Base-by-base conservation (phyloP, 352 stramenopile species). In the Globisporangium ultimum region DNA sequence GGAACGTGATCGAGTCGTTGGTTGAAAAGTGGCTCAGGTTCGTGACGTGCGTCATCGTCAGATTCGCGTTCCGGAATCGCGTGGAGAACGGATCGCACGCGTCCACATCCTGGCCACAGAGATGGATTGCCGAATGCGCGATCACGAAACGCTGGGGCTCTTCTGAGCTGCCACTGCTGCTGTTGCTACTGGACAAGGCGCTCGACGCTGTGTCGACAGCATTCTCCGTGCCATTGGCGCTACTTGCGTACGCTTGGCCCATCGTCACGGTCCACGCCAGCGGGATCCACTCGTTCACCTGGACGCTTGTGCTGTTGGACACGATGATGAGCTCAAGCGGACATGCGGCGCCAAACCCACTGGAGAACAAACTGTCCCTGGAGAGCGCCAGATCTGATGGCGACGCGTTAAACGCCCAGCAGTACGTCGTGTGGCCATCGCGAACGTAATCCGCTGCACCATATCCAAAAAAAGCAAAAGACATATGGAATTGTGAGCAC, bases 341-440 rank as follows among this genome's bases (percentile, higher is more conserved):
- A 45, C 69, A 80, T 8, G 60, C 36, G n/a, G 22, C 48, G 0
- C 58, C 60, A 2, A 48, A 55, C 24, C 58, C 64, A 6, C 50
- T 57, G 7, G 55, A 34, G 22, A 63, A 55, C 11, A 78, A 36
- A 17, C 53, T 45, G 15, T 64, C 55, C 3, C 53, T 38, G 15
- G 58, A 60, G 17, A 74, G 24, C 8, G 59, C 57, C 13, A 59
- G 52, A 13, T 18, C 64, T 12, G 59, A 53, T 10, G 64, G 41
- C 20, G 55, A 58, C 7, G 55, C 64, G 45, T 53, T 34, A 13
- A 76, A 54, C 3, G 43, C 58, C 69, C 69, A 80, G 51, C 72
- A 80, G 47, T 73, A 78, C 10, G 72, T 80, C 34, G 71, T 75
- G 22, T 48, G 15, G 41, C 68, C 68, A 15, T 77, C 66, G 21